Percentiles rank a stretch among this genome's conserved stretches.
These are phyloP conservation scores for Fagopyrum homotropicum DNA, from an alignment of 148 eudicot species.

Conservation along the genomic window DNA sequence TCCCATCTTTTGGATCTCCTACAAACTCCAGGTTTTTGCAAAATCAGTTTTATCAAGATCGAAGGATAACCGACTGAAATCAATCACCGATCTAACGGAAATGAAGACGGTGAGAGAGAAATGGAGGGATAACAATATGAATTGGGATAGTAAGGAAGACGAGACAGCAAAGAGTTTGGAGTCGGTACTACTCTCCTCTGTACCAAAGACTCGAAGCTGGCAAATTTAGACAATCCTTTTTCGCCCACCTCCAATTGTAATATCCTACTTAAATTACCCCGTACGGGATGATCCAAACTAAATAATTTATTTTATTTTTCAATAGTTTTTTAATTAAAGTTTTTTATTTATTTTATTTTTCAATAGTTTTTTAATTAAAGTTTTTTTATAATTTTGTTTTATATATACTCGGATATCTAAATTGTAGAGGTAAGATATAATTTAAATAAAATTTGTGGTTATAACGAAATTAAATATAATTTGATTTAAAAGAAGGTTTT, in stretches of 20 bases:
- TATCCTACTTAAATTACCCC: no score
- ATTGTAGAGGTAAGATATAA: no score
- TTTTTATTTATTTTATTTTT: no score
- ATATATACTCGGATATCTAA: no score
- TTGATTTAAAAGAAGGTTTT: no score
- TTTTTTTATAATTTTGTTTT: no score
- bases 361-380: no score
- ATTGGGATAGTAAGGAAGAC: not conserved
- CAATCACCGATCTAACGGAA: not conserved
- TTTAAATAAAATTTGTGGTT: no score
- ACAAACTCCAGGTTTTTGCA: not conserved
- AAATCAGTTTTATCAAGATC: not conserved
- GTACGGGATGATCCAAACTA: no score
- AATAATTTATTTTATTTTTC: no score
- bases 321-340: no score
- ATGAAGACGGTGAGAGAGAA: not conserved
- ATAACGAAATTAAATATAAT: no score
- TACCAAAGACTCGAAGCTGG: not conserved
- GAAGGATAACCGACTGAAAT: not conserved
- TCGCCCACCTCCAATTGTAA: not conserved
- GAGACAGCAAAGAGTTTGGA: not conserved
- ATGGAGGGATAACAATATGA: not conserved
- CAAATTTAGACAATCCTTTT: not conserved
- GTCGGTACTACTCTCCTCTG: not conserved
- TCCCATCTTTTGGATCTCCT: slow-evolving; percentile 41